phyloP scores from a whole-genome alignment of 441 rosid species.

The Rhodomyrtus psidioides region DNA sequence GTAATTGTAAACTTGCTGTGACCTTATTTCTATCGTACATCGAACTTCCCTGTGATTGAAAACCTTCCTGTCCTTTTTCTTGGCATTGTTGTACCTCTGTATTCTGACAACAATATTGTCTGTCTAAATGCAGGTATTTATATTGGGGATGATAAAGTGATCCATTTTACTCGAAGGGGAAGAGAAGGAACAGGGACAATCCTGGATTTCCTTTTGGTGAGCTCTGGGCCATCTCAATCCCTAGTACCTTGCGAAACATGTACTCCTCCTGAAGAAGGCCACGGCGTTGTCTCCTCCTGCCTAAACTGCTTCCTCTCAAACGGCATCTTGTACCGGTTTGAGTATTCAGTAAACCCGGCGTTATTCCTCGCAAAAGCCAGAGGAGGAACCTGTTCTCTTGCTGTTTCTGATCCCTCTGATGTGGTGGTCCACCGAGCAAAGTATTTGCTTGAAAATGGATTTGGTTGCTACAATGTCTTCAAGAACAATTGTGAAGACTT shows the following conservation, averaged over 20 bases:
- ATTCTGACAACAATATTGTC: neutral
- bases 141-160: constrained; percentile 66
- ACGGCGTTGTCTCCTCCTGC: constrained; percentile 82
- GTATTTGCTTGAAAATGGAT: constrained; percentile 66
- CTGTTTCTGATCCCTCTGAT: constrained; percentile 45
- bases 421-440: constrained; percentile 59
- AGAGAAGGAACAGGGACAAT: constrained; percentile 85
- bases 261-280: constrained; percentile 37
- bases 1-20: neutral
- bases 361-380: constrained; percentile 79
- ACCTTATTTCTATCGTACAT: neutral
- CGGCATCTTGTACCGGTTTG: constrained; percentile 65
- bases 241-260: constrained; percentile 58
- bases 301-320: constrained; percentile 80
- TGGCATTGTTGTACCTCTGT: neutral
- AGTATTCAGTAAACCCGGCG: constrained; percentile 67
- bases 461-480: constrained; percentile 69
- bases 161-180: constrained; percentile 85
- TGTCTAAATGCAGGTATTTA: constrained; percentile 46
- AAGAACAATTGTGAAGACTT: constrained; percentile 85
- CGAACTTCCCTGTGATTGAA: neutral
- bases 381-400: constrained; percentile 89
- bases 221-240: constrained; percentile 52
- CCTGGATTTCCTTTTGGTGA: constrained; percentile 51
- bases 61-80: neutral